Percentiles rank a stretch among this genome's conserved stretches.
Evolutionary conservation across 345 rosid species (phyloP).

Genomic region (Brassica nigra): DNA sequence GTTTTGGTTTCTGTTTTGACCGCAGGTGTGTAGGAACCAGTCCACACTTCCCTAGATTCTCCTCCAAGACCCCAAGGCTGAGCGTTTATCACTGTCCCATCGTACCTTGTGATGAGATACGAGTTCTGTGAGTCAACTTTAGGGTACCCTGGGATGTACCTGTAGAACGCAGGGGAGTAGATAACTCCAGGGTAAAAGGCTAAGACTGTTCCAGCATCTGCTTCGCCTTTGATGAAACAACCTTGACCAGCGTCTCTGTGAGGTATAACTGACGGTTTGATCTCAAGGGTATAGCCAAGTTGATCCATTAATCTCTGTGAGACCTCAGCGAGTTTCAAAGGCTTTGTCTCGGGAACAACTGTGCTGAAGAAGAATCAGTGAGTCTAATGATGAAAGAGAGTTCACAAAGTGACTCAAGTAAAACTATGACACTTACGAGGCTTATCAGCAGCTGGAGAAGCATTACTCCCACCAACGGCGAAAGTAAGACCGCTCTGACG

Average conservation of each 20-base stretch:
- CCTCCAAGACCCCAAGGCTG: slow-evolving; percentile 91
- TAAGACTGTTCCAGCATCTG: slow-evolving; percentile 74
- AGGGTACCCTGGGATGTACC: slow-evolving; percentile 86
- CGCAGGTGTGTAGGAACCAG: slow-evolving; percentile 48
- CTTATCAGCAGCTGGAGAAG: slow-evolving; percentile 34
- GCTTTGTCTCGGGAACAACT: slow-evolving; percentile 79
- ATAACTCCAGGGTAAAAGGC: slow-evolving; percentile 91
- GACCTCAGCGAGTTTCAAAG: slow-evolving; percentile 56
- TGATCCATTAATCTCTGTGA: slow-evolving; percentile 66
- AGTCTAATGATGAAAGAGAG: slow-evolving; percentile 11
- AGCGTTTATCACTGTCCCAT: slow-evolving; percentile 84
- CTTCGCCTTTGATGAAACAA: slow-evolving; percentile 75
- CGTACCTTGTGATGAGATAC: slow-evolving; percentile 89
- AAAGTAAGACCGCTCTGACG: slow-evolving; percentile 75
- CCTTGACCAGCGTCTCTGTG: slow-evolving; percentile 88
- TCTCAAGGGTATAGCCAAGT: slow-evolving; percentile 67
- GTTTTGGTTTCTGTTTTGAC: slow-evolving; percentile 29
- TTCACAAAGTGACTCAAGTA: neutral
- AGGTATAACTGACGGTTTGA: slow-evolving; percentile 69
- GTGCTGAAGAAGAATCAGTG: slow-evolving; percentile 57
- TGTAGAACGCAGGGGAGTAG: slow-evolving; percentile 77
- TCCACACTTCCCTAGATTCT: slow-evolving; percentile 69
- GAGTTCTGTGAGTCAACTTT: slow-evolving; percentile 75
- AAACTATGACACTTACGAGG: slow-evolving; percentile 51
- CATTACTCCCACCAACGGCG: slow-evolving; percentile 58